A percentile compares a stretch with the other conserved stretches of the same genome.
Evolutionary conservation across 2,329 filamentous ascomycete genomes (phyloP).

Genomic region (Colletotrichum sp.): DNA sequence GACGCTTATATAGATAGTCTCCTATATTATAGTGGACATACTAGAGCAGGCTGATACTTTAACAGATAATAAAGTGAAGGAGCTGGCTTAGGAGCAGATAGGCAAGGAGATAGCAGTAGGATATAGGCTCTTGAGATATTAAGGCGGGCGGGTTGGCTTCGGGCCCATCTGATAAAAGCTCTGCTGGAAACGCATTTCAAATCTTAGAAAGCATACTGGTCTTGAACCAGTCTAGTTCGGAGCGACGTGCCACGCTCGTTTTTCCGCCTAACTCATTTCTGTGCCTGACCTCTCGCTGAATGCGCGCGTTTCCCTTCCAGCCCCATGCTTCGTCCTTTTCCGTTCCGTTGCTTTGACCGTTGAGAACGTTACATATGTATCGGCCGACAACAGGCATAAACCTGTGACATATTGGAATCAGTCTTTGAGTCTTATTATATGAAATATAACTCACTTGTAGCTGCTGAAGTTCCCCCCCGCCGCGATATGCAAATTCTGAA

Average conservation of each 20-base stretch:
- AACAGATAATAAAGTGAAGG: no score
- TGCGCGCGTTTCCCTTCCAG: not conserved
- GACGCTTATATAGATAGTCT: no score
- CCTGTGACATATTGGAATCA: not conserved
- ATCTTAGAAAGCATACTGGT: not conserved
- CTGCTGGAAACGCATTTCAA: not conserved
- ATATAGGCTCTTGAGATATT: no score
- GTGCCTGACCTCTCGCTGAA: not conserved
- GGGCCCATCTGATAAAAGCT: no score
- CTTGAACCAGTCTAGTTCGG: not conserved
- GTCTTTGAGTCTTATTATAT: no score
- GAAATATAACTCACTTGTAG: not conserved
- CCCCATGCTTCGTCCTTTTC: slow-evolving; percentile 4
- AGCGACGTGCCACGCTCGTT: not conserved
- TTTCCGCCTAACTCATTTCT: not conserved
- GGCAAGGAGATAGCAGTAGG: accelerated
- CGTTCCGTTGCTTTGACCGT: not conserved
- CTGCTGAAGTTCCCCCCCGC: slow-evolving; percentile 6
- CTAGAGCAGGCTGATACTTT: no score
- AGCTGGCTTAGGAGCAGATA: no score
- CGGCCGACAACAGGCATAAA: not conserved
- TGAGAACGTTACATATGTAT: not conserved
- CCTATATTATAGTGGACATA: no score
- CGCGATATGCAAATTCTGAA: not conserved
- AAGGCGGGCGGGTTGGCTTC: no score